Conservation (phyloP, 306 rosid genomes). For the Sindora glabra region DNA sequence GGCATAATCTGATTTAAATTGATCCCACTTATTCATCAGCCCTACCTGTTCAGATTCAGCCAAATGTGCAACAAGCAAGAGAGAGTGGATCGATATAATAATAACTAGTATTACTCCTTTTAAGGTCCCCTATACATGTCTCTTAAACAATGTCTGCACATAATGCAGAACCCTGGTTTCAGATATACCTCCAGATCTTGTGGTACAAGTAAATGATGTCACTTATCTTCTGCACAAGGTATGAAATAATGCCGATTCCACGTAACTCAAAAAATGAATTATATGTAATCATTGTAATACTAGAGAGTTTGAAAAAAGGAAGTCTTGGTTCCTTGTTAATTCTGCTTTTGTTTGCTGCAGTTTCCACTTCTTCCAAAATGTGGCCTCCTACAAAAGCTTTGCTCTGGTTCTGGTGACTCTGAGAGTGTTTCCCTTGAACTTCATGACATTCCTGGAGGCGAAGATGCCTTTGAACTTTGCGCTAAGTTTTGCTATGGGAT, state of each 20-base stretch:
- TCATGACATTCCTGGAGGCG: constrained; percentile 79
- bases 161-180: constrained; percentile 65
- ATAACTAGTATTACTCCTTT: too few relatives aligned
- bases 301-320: neutral
- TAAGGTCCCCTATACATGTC: too few relatives aligned
- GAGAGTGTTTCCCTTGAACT: constrained; percentile 52
- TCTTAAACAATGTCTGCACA: constrained; percentile 16
- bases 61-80: too few relatives aligned
- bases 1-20: too few relatives aligned
- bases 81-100: too few relatives aligned
- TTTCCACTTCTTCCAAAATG: constrained; percentile 66
- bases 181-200: constrained; percentile 57
- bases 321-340: constrained; percentile 20
- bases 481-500: constrained; percentile 91
- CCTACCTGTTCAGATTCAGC: too few relatives aligned
- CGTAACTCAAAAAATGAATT: neutral
- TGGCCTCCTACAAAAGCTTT: constrained; percentile 73
- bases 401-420: constrained; percentile 41
- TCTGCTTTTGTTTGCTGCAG: constrained; percentile 53
- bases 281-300: too few relatives aligned
- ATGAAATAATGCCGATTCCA: neutral
- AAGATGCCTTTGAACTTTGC: constrained; percentile 79
- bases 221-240: constrained; percentile 84
- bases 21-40: too few relatives aligned
- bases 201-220: constrained; percentile 52